Evolutionary conservation across 495 filamentous ascomycete genomes (phyloP), one percentile per base, ranked within the genome.

Genomic region (Annulohypoxylon bovei): DNA sequence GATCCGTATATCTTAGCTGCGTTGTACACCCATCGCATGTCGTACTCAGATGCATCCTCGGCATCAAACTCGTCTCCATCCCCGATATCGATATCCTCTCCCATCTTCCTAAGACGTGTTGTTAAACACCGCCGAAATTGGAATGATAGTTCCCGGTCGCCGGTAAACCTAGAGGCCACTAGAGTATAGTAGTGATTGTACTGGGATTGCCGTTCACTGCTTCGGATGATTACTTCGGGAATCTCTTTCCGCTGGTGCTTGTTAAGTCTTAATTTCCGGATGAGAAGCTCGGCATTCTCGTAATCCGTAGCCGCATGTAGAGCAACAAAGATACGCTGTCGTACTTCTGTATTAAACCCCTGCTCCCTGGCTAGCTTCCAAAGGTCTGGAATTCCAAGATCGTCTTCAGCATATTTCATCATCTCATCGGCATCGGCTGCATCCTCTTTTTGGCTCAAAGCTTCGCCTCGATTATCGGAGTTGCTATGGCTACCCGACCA

Each of bases 151-250:
- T 88, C 89, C 55, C 87, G 88, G 37, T 91, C 90, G 4, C 83
- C 82, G 73, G 93, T 93, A 11, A 97, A 80, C 61, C 87, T 88
- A 42, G 88, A 85, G 9, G 94, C 92, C 20, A 99, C 87, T 0
- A 97, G 81, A 0, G 93, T 90, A 75, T 99, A 99, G 81, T 97
- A 99, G 0, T 92, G 93, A 77, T 98, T 99, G 79, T 97, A 95
- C 0, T 80, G 81, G 61, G 90, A 84, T 81, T 98, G 95, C 16
- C 89, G 89, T 67, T 93, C 92, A 12, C 89, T 88, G 77, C 95
- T 98, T 70, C 94, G 94, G 39, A 97, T 85, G 5, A 99, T 83
- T 11, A 99, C 93, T 35, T 91, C 90, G 8, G 95, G 89, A 16
- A 98, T 91, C 77, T 98, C 95, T 32, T 87, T 87, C 70, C 95